Evolutionary conservation across 768 basidiomycete genomes (phyloP).

Genomic region (Russula griseocarnosa): DNA sequence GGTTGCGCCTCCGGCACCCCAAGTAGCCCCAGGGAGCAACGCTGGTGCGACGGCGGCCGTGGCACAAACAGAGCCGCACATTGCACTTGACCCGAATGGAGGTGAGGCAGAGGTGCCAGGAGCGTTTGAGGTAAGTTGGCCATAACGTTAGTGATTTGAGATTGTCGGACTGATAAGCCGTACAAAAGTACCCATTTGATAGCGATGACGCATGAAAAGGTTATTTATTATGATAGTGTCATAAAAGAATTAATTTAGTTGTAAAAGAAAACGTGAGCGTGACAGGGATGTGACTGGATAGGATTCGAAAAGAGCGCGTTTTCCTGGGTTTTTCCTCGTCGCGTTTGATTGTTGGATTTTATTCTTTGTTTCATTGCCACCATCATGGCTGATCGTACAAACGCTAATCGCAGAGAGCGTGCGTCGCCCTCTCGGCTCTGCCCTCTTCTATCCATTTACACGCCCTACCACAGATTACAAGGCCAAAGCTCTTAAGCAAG

Average conservation of each 20-base stretch:
- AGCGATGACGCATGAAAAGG: conserved; percentile 46
- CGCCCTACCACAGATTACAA: conserved; percentile 66
- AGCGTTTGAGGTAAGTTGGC: conserved; percentile 71
- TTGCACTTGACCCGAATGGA: conserved; percentile 64
- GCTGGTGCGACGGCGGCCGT: conserved; percentile 34
- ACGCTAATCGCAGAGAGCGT: conserved; percentile 28
- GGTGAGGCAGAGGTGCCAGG: conserved; percentile 74
- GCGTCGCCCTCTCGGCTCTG: conserved; percentile 3
- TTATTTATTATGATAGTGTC: neutral
- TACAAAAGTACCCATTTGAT: conserved; percentile 72
- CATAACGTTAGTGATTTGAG: neutral
- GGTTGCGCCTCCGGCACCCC: conserved; percentile 32
- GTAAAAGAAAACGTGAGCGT: conserved; percentile 18
- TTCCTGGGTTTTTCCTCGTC: conserved; percentile 16
- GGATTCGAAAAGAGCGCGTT: conserved; percentile 7
- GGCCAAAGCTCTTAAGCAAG: conserved; percentile 84
- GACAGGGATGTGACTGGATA: conserved; percentile 16
- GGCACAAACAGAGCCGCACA: conserved; percentile 39
- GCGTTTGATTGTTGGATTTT: conserved; percentile 3
- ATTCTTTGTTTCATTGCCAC: conserved; percentile 13
- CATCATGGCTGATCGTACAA: conserved; percentile 26
- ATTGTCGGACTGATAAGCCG: conserved; percentile 29
- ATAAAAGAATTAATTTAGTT: too few relatives aligned
- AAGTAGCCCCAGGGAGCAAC: conserved; percentile 33
- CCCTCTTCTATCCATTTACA: conserved; percentile 36